Evolutionary conservation across 2,329 filamentous ascomycete species (phyloP).

Genomic region (Sclerotinia borealis): DNA sequence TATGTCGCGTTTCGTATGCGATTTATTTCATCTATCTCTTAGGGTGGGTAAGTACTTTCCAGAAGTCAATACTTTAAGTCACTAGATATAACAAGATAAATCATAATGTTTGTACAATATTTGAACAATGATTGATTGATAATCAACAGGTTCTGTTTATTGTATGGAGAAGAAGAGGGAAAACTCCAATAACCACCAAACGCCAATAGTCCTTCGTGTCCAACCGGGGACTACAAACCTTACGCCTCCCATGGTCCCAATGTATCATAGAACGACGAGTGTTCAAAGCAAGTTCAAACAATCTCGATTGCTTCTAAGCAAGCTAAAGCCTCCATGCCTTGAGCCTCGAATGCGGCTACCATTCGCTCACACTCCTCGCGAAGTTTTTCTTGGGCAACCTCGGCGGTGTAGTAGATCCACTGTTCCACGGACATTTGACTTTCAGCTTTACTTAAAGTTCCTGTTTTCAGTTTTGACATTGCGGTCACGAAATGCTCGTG

Average conservation of each 20-base stretch:
- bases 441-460: conserved; percentile 66
- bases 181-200: not conserved
- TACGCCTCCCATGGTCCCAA: not conserved
- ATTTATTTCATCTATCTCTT: too few species aligned
- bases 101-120: not conserved
- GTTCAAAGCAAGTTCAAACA: not conserved
- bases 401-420: conserved; percentile 81
- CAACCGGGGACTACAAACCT: not conserved
- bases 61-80: not conserved
- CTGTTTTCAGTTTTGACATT: conserved; percentile 47
- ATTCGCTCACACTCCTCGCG: conserved; percentile 76
- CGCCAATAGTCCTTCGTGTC: not conserved
- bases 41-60: too few species aligned
- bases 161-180: too few species aligned
- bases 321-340: conserved; percentile 73
- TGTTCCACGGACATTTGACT: conserved; percentile 89
- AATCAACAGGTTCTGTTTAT: too few species aligned
- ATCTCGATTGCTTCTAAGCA: conserved; percentile 51
- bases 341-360: conserved; percentile 74
- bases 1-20: too few species aligned
- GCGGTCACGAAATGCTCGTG: conserved; percentile 27
- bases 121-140: not conserved
- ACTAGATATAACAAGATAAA: not conserved
- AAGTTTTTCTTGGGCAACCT: conserved; percentile 71
- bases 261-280: too few species aligned